Evolutionary conservation across 805 yeast genomes (phyloP).

Genomic region (Cyberlindnera mycetangii): DNA sequence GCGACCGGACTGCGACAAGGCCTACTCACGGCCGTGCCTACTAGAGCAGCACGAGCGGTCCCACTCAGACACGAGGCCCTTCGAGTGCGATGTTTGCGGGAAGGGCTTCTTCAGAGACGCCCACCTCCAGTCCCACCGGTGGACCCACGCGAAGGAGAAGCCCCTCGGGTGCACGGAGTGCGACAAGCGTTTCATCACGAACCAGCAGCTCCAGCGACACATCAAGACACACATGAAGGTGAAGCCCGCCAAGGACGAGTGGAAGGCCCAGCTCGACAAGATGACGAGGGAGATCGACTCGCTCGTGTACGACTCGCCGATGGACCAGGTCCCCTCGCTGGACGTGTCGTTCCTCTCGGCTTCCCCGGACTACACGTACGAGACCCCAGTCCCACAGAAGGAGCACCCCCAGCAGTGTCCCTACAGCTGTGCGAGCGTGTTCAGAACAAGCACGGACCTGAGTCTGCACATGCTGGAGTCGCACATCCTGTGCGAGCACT

Average conservation of each 20-base stretch:
- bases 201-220: slow-evolving; percentile 59
- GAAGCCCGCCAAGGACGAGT: background rate
- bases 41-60: slow-evolving; percentile 64
- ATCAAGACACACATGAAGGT: slow-evolving; percentile 45
- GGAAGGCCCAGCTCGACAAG: slow-evolving; percentile 8
- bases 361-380: slow-evolving; percentile 1
- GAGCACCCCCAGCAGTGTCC: slow-evolving; percentile 4
- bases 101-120: slow-evolving; percentile 69
- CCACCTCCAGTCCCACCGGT: slow-evolving; percentile 70
- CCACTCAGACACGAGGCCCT: slow-evolving; percentile 77
- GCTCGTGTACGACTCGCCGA: slow-evolving; percentile 9
- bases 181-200: slow-evolving; percentile 57
- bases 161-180: slow-evolving; percentile 57
- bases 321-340: slow-evolving; percentile 7
- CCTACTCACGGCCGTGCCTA: slow-evolving; percentile 54
- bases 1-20: slow-evolving; percentile 46
- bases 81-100: slow-evolving; percentile 56
- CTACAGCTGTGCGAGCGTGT: background rate
- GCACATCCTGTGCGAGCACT: slow-evolving; percentile 8
- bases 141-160: slow-evolving; percentile 60
- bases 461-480: slow-evolving; percentile 10
- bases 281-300: slow-evolving; percentile 13
- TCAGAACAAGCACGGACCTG: slow-evolving; percentile 1
- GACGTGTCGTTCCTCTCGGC: slow-evolving; percentile 1
- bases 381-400: background rate